These are phyloP conservation scores for Aspergillus sojae DNA, from an alignment of 2,329 filamentous ascomycete genomes.

Conservation along the genomic window DNA sequence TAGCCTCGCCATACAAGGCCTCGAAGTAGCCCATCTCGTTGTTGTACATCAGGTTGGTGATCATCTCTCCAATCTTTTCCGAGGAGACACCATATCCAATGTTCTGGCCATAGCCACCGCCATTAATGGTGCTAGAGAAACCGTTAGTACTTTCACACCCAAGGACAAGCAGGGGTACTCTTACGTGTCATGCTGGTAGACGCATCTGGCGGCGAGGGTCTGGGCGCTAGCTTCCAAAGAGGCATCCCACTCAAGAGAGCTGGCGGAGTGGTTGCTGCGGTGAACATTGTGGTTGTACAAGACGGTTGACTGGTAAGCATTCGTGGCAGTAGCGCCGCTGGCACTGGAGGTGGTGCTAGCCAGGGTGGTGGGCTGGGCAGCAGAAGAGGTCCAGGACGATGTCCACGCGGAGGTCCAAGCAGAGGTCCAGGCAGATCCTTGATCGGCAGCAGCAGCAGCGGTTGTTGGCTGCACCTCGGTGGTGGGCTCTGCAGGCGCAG, in stretches of 20 bases:
- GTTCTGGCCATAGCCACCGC: slow-evolving; percentile 84
- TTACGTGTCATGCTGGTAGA: slow-evolving; percentile 76
- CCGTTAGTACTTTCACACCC: slow-evolving; percentile 8
- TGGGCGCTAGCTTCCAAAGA: slow-evolving; percentile 66
- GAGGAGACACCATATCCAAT: slow-evolving; percentile 69
- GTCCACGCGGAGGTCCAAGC: background rate
- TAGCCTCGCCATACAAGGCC: slow-evolving; percentile 59
- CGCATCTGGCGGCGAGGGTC: slow-evolving; percentile 66
- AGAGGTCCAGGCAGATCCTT: background rate
- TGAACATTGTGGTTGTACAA: slow-evolving; percentile 83
- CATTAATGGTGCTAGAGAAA: slow-evolving; percentile 50
- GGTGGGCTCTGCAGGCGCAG: slow-evolving; percentile 7
- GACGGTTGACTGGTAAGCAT: slow-evolving; percentile 26
- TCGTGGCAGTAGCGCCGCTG: slow-evolving; percentile 18
- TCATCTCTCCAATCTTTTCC: slow-evolving; percentile 65
- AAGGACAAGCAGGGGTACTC: background rate
- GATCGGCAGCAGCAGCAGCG: background rate
- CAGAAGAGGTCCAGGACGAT: slow-evolving; percentile 14
- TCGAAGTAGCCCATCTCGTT: slow-evolving; percentile 66
- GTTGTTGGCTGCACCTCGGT: slow-evolving; percentile 3
- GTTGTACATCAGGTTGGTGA: slow-evolving; percentile 89
- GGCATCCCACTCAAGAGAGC: slow-evolving; percentile 66
- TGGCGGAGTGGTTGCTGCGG: slow-evolving; percentile 77
- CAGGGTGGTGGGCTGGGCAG: slow-evolving; percentile 10
- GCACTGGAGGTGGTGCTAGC: slow-evolving; percentile 23